Conservation (phyloP, 148 eudicot genomes). For the Agrostemma githago region DNA sequence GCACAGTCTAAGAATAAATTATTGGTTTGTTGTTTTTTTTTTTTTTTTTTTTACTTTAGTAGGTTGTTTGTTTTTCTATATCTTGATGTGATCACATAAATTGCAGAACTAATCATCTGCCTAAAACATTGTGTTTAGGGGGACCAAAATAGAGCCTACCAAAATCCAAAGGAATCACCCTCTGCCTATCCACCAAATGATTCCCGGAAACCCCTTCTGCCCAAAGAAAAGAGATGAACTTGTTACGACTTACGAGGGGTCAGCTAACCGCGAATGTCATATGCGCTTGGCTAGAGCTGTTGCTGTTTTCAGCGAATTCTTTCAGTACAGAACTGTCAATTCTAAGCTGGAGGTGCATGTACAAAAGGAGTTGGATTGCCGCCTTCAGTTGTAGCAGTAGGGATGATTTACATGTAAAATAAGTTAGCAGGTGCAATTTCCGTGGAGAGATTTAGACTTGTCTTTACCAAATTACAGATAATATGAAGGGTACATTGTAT, state of each 20-base stretch:
- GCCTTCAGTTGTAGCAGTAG: not conserved
- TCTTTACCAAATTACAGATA: not conserved
- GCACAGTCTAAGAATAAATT: not conserved
- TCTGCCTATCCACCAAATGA: constrained; percentile 9
- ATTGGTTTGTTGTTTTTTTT: no score
- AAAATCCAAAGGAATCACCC: constrained; percentile 20
- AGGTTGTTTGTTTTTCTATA: not conserved
- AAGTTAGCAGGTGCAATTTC: constrained; percentile 1
- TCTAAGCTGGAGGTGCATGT: not conserved
- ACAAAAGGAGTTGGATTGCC: not conserved
- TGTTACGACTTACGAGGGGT: not conserved
- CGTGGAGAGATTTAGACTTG: constrained; percentile 1
- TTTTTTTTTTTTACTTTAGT: not conserved
- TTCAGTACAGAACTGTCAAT: not conserved
- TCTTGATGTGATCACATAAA: not conserved
- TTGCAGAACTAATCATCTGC: not conserved
- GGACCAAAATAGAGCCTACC: constrained; percentile 24
- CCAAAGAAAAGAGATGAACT: constrained; percentile 14
- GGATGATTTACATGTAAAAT: constrained; percentile 6
- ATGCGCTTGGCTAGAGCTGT: not conserved
- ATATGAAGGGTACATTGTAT: not conserved
- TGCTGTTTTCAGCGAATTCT: not conserved
- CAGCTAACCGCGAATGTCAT: not conserved
- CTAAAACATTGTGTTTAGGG: constrained; percentile 20
- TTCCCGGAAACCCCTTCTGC: constrained; percentile 11